Percentiles rank a stretch among this genome's conserved stretches.
These are phyloP conservation scores for Backusella morwellensis DNA, from an alignment of 192 early-diverging fungal species.

Conservation along the genomic window DNA sequence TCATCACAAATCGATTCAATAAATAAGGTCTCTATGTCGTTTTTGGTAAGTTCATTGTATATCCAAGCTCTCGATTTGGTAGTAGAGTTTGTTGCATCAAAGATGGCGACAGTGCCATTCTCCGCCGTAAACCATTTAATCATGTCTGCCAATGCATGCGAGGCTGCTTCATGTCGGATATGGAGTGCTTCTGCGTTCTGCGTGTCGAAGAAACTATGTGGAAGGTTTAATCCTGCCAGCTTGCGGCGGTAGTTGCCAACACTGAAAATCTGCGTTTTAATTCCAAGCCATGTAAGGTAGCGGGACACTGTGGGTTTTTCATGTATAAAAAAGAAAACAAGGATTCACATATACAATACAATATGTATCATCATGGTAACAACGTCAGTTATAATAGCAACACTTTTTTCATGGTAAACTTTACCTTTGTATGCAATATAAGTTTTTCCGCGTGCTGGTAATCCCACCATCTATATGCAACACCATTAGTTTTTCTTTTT, in stretches of 20 bases:
- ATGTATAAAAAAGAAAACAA: neutral
- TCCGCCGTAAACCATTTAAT: constrained; percentile 83
- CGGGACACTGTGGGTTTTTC: constrained; percentile 63
- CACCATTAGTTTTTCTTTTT: neutral
- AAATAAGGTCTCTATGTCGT: constrained; percentile 89
- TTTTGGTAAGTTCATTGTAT: constrained; percentile 62
- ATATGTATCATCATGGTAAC: neutral
- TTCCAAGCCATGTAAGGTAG: constrained; percentile 95
- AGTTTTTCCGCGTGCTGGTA: constrained; percentile 95
- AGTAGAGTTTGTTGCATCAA: constrained; percentile 97
- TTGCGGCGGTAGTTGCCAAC: constrained; percentile 96
- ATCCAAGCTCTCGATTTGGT: constrained; percentile 70
- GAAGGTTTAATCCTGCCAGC: constrained; percentile 71
- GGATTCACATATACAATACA: neutral
- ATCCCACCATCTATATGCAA: constrained; percentile 77
- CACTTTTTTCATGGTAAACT: neutral
- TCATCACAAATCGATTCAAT: constrained; percentile 93
- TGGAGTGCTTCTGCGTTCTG: constrained; percentile 66
- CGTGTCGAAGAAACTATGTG: constrained; percentile 91
- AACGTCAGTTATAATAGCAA: neutral
- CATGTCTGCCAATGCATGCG: constrained; percentile 89
- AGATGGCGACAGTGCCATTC: constrained; percentile 83
- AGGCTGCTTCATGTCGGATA: constrained; percentile 78
- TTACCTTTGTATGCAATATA: constrained; percentile 91
- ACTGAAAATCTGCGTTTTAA: constrained; percentile 92